Evolutionary conservation across 2,329 filamentous ascomycete species (phyloP).

Genomic region (Colletotrichum magnum): DNA sequence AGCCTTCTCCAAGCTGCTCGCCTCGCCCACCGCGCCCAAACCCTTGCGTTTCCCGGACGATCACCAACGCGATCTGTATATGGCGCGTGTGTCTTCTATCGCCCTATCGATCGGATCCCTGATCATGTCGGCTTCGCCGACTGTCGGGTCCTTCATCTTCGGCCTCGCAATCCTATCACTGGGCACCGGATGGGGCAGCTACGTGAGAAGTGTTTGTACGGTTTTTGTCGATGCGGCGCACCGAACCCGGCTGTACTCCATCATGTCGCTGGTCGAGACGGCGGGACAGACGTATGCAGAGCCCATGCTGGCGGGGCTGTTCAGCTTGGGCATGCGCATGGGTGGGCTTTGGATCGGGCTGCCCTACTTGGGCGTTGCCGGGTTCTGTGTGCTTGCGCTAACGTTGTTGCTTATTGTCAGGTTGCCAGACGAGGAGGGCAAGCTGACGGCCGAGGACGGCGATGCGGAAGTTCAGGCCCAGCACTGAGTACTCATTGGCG

Average conservation of each 20-base stretch:
- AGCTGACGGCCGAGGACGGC: conserved; percentile 18
- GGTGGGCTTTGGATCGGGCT: conserved; percentile 48
- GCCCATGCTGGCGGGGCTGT: conserved; percentile 48
- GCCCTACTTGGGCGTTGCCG: conserved; percentile 49
- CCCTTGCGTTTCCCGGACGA: conserved; percentile 44
- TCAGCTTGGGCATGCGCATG: conserved; percentile 48
- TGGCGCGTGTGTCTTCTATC: conserved; percentile 46
- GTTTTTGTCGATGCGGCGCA: conserved; percentile 47
- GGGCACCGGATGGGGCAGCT: conserved; percentile 46
- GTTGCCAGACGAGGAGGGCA: conserved; percentile 21
- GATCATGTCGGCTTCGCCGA: conserved; percentile 45
- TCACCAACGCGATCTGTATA: conserved; percentile 46
- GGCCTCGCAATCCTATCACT: conserved; percentile 49
- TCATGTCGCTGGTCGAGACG: conserved; percentile 45
- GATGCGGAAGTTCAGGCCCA: neutral
- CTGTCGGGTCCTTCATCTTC: conserved; percentile 45
- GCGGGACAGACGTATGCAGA: conserved; percentile 45
- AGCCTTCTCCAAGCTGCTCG: conserved; percentile 43
- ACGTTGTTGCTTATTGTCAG: conserved; percentile 29
- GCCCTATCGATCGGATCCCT: conserved; percentile 44
- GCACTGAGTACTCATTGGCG: neutral
- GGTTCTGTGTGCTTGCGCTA: conserved; percentile 18
- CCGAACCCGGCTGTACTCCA: conserved; percentile 47
- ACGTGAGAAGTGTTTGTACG: conserved; percentile 46
- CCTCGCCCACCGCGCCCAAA: conserved; percentile 41